Evolutionary conservation across 495 filamentous ascomycete species (phyloP).

Genomic region (Lichenothelia convexa): DNA sequence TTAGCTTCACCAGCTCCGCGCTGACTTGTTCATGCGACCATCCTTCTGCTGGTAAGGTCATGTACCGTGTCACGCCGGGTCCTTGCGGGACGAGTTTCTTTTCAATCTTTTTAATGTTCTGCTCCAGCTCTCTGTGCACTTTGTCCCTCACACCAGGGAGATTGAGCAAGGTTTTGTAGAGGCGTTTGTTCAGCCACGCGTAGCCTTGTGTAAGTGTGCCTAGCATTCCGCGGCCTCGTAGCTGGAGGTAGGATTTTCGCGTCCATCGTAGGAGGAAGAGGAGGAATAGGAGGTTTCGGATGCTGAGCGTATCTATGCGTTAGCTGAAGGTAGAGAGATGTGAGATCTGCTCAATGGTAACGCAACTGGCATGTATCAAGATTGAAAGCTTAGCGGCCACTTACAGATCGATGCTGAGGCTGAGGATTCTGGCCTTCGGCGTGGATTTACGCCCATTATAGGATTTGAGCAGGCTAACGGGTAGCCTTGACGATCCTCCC

Average conservation of each 20-base stretch:
- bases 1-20: constrained; percentile 61
- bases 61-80: constrained; percentile 51
- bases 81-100: constrained; percentile 59
- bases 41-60: constrained; percentile 67
- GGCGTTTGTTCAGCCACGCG: constrained; percentile 43
- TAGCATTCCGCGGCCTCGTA: constrained; percentile 74
- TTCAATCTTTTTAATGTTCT: constrained; percentile 58
- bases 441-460: too few species aligned
- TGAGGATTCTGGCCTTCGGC: too few species aligned
- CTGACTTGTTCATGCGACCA: constrained; percentile 64
- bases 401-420: constrained; percentile 69
- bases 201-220: constrained; percentile 62
- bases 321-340: too few species aligned
- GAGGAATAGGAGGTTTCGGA: constrained; percentile 78
- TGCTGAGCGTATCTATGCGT: background rate
- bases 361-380: too few species aligned
- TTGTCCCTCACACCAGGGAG: constrained; percentile 66
- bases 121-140: constrained; percentile 64
- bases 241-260: constrained; percentile 58
- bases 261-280: constrained; percentile 78
- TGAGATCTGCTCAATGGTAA: too few species aligned
- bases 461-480: too few species aligned
- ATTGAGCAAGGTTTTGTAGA: constrained; percentile 73
- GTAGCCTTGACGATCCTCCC: too few species aligned
- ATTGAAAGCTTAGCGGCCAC: too few species aligned